phyloP scores from a whole-genome alignment of 2,329 filamentous ascomycete species.

The Fusarium nodosum region DNA sequence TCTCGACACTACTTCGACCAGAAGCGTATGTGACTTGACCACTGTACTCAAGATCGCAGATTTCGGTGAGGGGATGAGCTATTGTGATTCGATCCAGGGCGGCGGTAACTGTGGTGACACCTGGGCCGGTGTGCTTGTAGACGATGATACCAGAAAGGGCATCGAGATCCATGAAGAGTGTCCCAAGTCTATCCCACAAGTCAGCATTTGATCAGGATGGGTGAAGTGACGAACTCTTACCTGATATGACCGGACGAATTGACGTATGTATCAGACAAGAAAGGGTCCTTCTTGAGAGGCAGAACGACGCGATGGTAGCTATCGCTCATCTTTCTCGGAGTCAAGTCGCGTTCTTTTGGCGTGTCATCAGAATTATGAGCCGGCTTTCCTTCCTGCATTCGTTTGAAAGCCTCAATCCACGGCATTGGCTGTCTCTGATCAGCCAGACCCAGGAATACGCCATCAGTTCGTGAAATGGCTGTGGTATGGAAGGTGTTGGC shows the following conservation, averaged over 20 bases:
- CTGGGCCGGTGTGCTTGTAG: constrained; percentile 74
- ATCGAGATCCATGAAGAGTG: constrained; percentile 84
- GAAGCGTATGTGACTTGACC: constrained; percentile 75
- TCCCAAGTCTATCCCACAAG: constrained; percentile 65
- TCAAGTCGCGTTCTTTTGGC: constrained; percentile 45
- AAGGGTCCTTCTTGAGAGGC: constrained; percentile 79
- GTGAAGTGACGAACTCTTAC: constrained; percentile 10
- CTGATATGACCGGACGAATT: constrained; percentile 82
- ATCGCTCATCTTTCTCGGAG: constrained; percentile 51
- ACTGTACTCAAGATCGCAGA: constrained; percentile 82
- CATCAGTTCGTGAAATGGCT: constrained; percentile 42
- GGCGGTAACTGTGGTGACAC: constrained; percentile 65
- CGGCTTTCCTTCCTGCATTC: constrained; percentile 40
- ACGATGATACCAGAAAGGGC: constrained; percentile 82
- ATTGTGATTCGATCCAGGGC: constrained; percentile 67
- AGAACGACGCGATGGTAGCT: constrained; percentile 58
- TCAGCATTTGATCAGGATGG: background rate
- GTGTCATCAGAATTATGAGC: constrained; percentile 20
- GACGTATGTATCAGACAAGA: constrained; percentile 82
- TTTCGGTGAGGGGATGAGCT: constrained; percentile 78
- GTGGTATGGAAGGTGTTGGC: constrained; percentile 38
- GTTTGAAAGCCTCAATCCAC: constrained; percentile 50
- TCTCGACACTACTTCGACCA: constrained; percentile 79
- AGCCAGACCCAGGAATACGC: constrained; percentile 49
- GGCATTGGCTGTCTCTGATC: constrained; percentile 48